These are phyloP conservation scores for Pterocarpus santalinus DNA, from an alignment of 306 rosid genomes.

Conservation along the genomic window DNA sequence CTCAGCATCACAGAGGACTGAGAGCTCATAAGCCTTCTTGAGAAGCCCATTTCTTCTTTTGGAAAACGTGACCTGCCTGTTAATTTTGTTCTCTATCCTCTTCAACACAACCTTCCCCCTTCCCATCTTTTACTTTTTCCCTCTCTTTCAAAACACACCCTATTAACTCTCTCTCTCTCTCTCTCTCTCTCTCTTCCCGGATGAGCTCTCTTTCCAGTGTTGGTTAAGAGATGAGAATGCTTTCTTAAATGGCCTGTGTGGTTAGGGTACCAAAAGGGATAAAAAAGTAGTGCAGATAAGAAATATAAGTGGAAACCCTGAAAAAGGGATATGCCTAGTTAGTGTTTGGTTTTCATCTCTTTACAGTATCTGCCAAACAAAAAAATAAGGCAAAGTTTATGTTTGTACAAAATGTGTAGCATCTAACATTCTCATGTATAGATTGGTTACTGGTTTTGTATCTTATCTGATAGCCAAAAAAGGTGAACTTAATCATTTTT, in stretches of 20 bases:
- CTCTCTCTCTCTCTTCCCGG: constrained; percentile 33
- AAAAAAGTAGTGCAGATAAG: constrained; percentile 11
- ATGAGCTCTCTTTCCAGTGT: constrained; percentile 41
- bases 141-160: too few relatives aligned
- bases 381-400: neutral
- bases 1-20: neutral
- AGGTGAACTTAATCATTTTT: neutral
- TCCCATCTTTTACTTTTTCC: constrained; percentile 50
- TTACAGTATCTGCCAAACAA: neutral
- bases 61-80: neutral
- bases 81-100: neutral
- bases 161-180: neutral
- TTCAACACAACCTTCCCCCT: constrained; percentile 65
- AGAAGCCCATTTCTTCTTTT: neutral
- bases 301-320: constrained; percentile 47
- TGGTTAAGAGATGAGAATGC: constrained; percentile 54
- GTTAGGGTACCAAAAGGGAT: constrained; percentile 58
- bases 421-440: neutral
- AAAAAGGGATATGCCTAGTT: constrained; percentile 10
- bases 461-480: neutral
- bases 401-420: neutral
- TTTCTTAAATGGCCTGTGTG: constrained; percentile 41
- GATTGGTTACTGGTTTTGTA: neutral
- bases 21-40: neutral
- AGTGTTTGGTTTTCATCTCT: constrained; percentile 6